Base-by-base conservation (phyloP, 1,139 yeast genomes). In the Blastobotrys proliferans region DNA sequence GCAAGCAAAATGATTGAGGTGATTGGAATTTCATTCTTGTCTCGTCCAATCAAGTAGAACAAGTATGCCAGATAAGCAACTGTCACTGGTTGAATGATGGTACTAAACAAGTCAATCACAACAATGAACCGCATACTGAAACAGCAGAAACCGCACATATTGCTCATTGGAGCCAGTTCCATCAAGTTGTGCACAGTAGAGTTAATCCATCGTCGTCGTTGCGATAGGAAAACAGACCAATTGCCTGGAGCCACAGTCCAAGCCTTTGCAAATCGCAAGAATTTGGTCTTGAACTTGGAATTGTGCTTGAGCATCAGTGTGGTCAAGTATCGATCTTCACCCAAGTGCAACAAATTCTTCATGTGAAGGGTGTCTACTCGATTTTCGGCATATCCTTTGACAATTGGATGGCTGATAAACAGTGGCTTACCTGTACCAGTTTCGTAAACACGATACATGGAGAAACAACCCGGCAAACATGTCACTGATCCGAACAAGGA, bases 201-300 rank as follows among this genome's bases (percentile, higher is more conserved):
- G 54, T 68, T 68, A 49, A 68, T 68, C 73, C 73, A 68, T 45
- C 73, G 62, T 27, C 73, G 65, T 34, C 73, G 63, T 52, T 68
- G 73, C 6, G 73, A 68, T 43, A 69, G 47, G 45, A 68, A 61
- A 14, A 68, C 71, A 1, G 58, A 47, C 69, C 70, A 67, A n/a
- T 59, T 58, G 35, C 67, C 72, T 17, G 72, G 72, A 1, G 71
- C 72, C n/a, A 67, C 59, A 3, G 72, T 68, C 53, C 57, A 62
- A 3, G 72, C 71, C 26, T 57, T 56, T 0, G 72, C 72, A 40
- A 64, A 66, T 6, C 70, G 55, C 35, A 66, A 51, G 49, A 58
- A 68, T 52, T 66, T 67, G 30, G 72, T 66, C 55, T 62, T 64
- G 56, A 57, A 63, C 41, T 57, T 54, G n/a, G 70, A 55, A 46